phyloP scores from a whole-genome alignment of 192 early-diverging fungal species.

The Chytriomyces sp. region DNA sequence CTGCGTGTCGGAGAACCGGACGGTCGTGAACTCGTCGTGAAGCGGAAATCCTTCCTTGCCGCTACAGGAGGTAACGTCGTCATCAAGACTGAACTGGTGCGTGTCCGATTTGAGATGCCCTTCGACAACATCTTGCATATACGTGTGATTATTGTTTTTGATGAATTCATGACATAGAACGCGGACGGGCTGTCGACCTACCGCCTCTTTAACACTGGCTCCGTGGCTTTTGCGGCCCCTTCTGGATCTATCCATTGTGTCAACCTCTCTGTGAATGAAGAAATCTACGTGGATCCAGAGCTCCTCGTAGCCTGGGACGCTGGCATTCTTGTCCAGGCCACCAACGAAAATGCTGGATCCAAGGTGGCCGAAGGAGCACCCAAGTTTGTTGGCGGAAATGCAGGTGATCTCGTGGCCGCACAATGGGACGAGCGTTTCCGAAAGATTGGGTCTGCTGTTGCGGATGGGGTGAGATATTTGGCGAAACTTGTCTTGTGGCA shows the following conservation, averaged over 20 bases:
- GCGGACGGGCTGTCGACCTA: conserved; percentile 64
- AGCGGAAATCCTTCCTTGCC: conserved; percentile 2
- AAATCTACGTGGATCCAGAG: conserved; percentile 72
- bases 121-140: neutral
- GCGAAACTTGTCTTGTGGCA: conserved; percentile 10
- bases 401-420: conserved; percentile 2
- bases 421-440: neutral
- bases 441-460: neutral
- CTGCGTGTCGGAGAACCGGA: neutral
- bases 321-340: neutral
- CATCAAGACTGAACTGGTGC: conserved; percentile 10
- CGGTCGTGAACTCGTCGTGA: conserved; percentile 8
- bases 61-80: conserved; percentile 16
- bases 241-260: conserved; percentile 69
- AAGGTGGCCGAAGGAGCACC: neutral
- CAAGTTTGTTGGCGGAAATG: neutral
- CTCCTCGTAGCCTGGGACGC: conserved; percentile 35
- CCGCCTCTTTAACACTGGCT: conserved; percentile 65
- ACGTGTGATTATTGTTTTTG: too few species aligned
- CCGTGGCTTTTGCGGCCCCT: conserved; percentile 65
- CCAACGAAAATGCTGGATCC: neutral
- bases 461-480: neutral
- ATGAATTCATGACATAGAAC: conserved; percentile 35
- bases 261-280: conserved; percentile 66
- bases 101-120: neutral